These are phyloP conservation scores for Trametes maxima DNA, from an alignment of 768 basidiomycete species.

Conservation along the genomic window DNA sequence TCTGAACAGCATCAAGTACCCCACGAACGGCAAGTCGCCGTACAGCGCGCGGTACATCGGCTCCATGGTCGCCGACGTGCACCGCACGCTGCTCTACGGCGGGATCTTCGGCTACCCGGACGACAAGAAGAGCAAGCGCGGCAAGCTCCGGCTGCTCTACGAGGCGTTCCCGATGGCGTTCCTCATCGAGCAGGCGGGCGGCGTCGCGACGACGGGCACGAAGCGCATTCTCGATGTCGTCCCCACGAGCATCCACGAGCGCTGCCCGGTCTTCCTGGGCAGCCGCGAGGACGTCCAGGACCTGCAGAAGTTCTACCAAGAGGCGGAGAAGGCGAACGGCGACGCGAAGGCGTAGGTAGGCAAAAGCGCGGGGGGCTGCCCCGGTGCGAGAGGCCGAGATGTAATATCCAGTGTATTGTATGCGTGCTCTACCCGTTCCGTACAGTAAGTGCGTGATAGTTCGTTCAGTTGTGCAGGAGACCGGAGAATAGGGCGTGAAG, in stretches of 20 bases:
- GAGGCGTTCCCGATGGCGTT: conserved; percentile 99
- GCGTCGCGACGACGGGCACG: conserved; percentile 95
- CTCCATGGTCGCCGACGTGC: conserved; percentile 99
- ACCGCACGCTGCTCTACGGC: conserved; percentile 93
- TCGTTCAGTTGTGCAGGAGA: not conserved
- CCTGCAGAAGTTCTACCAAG: conserved; percentile 81
- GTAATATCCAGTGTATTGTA: conserved; percentile 16
- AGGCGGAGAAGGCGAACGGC: conserved; percentile 24
- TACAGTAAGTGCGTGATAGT: not conserved
- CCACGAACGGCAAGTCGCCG: conserved; percentile 73
- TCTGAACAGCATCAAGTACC: conserved; percentile 91
- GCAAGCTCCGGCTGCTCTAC: conserved; percentile 92
- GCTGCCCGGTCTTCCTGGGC: conserved; percentile 92
- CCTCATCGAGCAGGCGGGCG: conserved; percentile 95
- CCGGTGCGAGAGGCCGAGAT: not conserved
- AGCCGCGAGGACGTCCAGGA: conserved; percentile 93
- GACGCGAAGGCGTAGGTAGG: conserved; percentile 19
- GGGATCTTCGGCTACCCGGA: conserved; percentile 98
- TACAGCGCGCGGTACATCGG: conserved; percentile 95
- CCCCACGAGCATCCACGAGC: conserved; percentile 86
- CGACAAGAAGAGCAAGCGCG: conserved; percentile 96
- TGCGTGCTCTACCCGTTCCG: conserved; percentile 8
- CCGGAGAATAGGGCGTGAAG: not conserved
- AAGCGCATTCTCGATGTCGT: conserved; percentile 90
- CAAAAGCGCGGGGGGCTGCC: not conserved